These are phyloP conservation scores for Ogataea naganishii DNA, from an alignment of 805 yeast species.

Conservation along the genomic window DNA sequence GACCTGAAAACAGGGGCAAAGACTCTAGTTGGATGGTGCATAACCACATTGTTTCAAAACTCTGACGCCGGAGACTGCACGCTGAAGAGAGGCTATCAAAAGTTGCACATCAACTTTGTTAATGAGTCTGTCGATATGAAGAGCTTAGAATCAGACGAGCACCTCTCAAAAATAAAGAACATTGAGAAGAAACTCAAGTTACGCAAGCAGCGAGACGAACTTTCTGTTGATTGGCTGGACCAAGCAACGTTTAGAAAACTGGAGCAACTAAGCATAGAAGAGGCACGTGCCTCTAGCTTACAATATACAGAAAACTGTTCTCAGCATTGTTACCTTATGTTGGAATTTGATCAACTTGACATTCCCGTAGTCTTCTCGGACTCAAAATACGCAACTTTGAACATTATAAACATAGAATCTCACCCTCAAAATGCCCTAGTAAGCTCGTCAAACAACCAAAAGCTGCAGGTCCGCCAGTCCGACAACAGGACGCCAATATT, in stretches of 20 bases:
- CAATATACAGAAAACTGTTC: not conserved
- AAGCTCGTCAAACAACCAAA: too few species aligned
- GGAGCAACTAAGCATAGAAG: conserved; percentile 26
- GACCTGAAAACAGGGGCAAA: conserved; percentile 37
- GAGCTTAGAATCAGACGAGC: too few species aligned
- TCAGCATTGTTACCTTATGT: conserved; percentile 8
- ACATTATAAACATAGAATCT: conserved; percentile 17
- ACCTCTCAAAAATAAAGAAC: conserved; percentile 30
- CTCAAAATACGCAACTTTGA: conserved; percentile 30
- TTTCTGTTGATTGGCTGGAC: conserved; percentile 67
- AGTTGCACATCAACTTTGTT: conserved; percentile 27
- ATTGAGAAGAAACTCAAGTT: conserved; percentile 46
- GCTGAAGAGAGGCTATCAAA: conserved; percentile 65
- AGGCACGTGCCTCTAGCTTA: conserved; percentile 2
- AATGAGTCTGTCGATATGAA: too few species aligned
- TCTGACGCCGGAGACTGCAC: conserved; percentile 33
- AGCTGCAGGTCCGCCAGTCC: too few species aligned
- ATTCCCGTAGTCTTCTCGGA: conserved; percentile 67
- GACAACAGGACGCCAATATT: conserved; percentile 29
- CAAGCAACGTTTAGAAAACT: conserved; percentile 49
- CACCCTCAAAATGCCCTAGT: conserved; percentile 11
- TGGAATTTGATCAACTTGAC: conserved; percentile 61
- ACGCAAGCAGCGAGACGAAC: conserved; percentile 62
- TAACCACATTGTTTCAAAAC: conserved; percentile 53
- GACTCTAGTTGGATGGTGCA: conserved; percentile 52